A percentile compares a stretch with the other conserved stretches of the same genome.
Conservation (phyloP, 257 asterid species). For the Rehmannia glutinosa region DNA sequence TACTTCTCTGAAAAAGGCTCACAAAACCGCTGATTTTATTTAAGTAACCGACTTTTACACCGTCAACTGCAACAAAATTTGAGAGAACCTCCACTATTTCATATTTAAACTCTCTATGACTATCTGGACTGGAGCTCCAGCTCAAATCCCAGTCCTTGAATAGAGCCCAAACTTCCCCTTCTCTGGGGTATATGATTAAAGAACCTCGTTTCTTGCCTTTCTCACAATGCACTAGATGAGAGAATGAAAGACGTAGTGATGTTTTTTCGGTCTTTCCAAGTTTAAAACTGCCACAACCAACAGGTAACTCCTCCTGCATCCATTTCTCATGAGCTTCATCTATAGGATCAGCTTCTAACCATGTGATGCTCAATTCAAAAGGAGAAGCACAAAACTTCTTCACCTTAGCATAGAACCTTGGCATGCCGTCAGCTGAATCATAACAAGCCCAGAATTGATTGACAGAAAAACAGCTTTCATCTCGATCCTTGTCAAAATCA, state of each 20-base stretch:
- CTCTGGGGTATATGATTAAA: conserved; percentile 44
- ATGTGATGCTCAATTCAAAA: conserved; percentile 43
- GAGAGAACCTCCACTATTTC: conserved; percentile 71
- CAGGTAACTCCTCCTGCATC: conserved; percentile 41
- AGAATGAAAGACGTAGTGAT: conserved; percentile 32
- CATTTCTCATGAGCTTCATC: conserved; percentile 29
- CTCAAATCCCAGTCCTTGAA: conserved; percentile 57
- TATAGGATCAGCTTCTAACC: conserved; percentile 68
- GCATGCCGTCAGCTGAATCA: conserved; percentile 62
- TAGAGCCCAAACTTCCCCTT: conserved; percentile 84
- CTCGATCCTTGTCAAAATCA: conserved; percentile 60
- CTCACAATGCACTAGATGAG: conserved; percentile 41
- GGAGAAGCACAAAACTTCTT: conserved; percentile 34
- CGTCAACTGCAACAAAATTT: conserved; percentile 36
- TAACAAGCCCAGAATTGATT: conserved; percentile 85
- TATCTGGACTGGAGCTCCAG: conserved; percentile 47
- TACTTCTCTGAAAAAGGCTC: conserved; percentile 52
- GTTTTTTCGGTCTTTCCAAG: conserved; percentile 26
- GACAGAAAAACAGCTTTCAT: conserved; percentile 33
- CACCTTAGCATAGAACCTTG: conserved; percentile 72
- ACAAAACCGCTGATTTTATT: conserved; percentile 56
- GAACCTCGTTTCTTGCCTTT: conserved; percentile 43
- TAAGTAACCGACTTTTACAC: conserved; percentile 47
- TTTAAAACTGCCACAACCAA: conserved; percentile 65
- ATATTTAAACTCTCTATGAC: conserved; percentile 35